Evolutionary conservation across 2,329 filamentous ascomycete species (phyloP).

Genomic region (Aspergillus awamori): DNA sequence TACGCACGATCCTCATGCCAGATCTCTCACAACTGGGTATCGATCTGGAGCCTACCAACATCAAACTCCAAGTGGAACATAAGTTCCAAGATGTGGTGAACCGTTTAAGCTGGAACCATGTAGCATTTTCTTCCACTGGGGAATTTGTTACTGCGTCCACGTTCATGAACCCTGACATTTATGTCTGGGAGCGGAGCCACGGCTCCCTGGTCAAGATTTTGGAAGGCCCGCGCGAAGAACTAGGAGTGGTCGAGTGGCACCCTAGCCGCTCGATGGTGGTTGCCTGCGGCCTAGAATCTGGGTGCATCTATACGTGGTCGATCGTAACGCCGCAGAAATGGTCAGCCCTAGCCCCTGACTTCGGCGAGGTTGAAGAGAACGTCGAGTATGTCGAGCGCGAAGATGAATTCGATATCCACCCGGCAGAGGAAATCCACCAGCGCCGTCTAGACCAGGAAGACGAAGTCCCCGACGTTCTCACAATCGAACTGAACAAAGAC

Average conservation of each 20-base stretch:
- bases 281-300: conserved; percentile 89
- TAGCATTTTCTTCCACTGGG: conserved; percentile 88
- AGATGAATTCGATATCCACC: conserved; percentile 98
- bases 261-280: conserved; percentile 83
- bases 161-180: conserved; percentile 97
- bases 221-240: conserved; percentile 93
- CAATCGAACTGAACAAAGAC: conserved; percentile 67
- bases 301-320: conserved; percentile 93
- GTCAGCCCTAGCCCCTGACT: conserved; percentile 95
- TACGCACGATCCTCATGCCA: conserved; percentile 87
- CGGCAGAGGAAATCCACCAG: conserved; percentile 90
- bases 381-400: conserved; percentile 94
- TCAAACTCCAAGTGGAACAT: conserved; percentile 90
- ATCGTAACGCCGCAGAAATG: conserved; percentile 94
- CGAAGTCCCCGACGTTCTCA: conserved; percentile 88
- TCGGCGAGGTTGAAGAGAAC: conserved; percentile 96
- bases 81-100: conserved; percentile 99
- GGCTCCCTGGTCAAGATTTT: conserved; percentile 95
- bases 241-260: conserved; percentile 97
- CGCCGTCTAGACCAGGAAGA: conserved; percentile 88
- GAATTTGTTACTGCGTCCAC: conserved; percentile 97
- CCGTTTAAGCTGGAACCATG: conserved; percentile 92
- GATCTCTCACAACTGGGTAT: conserved; percentile 61
- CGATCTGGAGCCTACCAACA: conserved; percentile 77
- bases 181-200: conserved; percentile 94